Evolutionary conservation across 352 stramenopile genomes (phyloP).

Genomic region (Globisporangium spinosum): DNA sequence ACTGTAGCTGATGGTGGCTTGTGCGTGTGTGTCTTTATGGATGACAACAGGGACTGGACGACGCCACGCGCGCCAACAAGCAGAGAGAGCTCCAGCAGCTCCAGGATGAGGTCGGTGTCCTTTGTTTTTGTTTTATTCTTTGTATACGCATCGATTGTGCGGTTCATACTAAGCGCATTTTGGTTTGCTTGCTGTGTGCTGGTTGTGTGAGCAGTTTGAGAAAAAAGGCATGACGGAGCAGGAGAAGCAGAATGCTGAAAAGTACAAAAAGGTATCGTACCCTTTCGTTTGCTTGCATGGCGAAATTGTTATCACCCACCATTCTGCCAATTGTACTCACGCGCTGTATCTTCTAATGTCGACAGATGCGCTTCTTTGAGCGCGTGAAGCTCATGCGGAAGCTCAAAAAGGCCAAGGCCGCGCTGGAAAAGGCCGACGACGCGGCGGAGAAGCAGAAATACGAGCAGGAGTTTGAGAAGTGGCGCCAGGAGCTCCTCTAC

Average conservation of each 20-base stretch:
- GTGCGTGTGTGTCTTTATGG: neutral
- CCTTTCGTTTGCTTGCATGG: neutral
- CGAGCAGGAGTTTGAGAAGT: slow-evolving; percentile 40
- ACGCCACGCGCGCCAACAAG: slow-evolving; percentile 42
- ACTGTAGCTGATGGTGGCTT: neutral
- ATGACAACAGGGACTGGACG: slow-evolving; percentile 31
- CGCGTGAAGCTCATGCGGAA: slow-evolving; percentile 85
- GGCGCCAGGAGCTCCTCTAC: slow-evolving; percentile 73
- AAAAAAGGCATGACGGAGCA: slow-evolving; percentile 44
- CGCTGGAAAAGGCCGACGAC: slow-evolving; percentile 39
- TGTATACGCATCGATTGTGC: neutral
- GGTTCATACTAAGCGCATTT: neutral
- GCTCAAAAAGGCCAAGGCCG: slow-evolving; percentile 50
- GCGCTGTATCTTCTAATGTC: neutral
- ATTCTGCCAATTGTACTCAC: neutral
- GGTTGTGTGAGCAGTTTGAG: slow-evolving; percentile 24
- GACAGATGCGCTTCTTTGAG: slow-evolving; percentile 77
- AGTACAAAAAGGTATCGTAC: slow-evolving; percentile 69
- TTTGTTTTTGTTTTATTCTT: neutral
- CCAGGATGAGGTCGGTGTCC: slow-evolving; percentile 32
- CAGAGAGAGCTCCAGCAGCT: slow-evolving; percentile 48
- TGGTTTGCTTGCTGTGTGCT: neutral
- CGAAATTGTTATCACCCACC: neutral
- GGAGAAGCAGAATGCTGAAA: slow-evolving; percentile 74
- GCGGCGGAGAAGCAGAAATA: slow-evolving; percentile 36